Evolutionary conservation across 441 rosid genomes (phyloP).

Genomic region (Gossypium aridum): DNA sequence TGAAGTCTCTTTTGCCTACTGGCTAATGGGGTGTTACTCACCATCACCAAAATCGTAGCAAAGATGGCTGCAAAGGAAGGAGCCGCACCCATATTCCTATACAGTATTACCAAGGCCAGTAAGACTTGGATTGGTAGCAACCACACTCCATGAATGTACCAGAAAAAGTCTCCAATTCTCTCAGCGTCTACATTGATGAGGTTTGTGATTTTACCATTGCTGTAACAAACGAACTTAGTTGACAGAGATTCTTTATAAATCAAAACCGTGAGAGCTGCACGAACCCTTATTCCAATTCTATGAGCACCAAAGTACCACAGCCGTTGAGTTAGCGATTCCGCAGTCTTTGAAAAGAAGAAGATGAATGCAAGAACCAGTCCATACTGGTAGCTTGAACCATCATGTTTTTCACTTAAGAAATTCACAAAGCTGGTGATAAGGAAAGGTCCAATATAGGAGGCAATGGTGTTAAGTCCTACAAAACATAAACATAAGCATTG

Average conservation of each 20-base stretch:
- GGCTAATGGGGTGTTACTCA: slow-evolving; percentile 59
- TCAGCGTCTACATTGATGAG: slow-evolving; percentile 63
- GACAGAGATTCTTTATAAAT: slow-evolving; percentile 51
- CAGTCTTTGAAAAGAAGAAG: slow-evolving; percentile 57
- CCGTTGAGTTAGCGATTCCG: slow-evolving; percentile 54
- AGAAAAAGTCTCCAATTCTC: slow-evolving; percentile 60
- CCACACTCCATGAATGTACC: slow-evolving; percentile 64
- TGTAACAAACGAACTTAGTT: slow-evolving; percentile 29
- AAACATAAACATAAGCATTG: not conserved
- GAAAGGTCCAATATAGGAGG: slow-evolving; percentile 61
- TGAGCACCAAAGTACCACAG: slow-evolving; percentile 78
- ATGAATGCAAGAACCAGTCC: slow-evolving; percentile 48
- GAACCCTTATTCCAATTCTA: slow-evolving; percentile 44
- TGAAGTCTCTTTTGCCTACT: slow-evolving; percentile 45
- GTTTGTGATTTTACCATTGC: slow-evolving; percentile 49
- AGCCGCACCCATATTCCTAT: slow-evolving; percentile 50
- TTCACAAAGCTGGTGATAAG: slow-evolving; percentile 56
- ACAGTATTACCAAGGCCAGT: slow-evolving; percentile 49
- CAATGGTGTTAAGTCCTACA: slow-evolving; percentile 50
- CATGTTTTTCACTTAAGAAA: slow-evolving; percentile 36
- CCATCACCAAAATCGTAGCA: slow-evolving; percentile 50
- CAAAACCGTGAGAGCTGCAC: slow-evolving; percentile 50
- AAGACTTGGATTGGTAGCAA: slow-evolving; percentile 58
- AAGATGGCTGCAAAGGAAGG: slow-evolving; percentile 51
- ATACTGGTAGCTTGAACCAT: slow-evolving; percentile 27